Conservation (phyloP, 2,329 filamentous ascomycete species). For the Aphanocladium album region DNA sequence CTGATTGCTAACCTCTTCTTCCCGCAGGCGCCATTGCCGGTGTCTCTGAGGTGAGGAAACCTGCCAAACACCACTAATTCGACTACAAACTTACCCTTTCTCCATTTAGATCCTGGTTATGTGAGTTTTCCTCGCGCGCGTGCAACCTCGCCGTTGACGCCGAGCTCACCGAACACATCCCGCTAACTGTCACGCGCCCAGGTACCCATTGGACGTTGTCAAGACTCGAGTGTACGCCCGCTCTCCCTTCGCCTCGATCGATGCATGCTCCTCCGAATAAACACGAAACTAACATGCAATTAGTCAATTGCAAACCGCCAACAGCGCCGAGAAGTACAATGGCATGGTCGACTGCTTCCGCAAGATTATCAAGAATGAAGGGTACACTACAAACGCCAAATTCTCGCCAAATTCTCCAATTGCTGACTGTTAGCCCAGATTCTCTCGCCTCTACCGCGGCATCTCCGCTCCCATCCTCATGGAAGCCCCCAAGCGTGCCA, state of each 20-base stretch:
- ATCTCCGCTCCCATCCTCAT: conserved; percentile 95
- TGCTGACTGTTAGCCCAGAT: conserved; percentile 43
- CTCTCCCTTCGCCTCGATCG: conserved; percentile 9
- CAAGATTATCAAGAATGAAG: conserved; percentile 95
- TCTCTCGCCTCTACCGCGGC: conserved; percentile 89
- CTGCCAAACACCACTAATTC: conserved; percentile 15
- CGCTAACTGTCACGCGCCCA: conserved; percentile 33
- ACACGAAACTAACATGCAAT: conserved; percentile 19
- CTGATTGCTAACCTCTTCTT: conserved; percentile 16
- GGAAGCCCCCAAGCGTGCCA: conserved; percentile 90
- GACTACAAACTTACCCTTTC: not conserved
- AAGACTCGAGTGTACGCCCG: conserved; percentile 86
- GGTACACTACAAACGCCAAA: conserved; percentile 47
- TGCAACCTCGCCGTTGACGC: conserved; percentile 5
- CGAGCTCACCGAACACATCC: conserved; percentile 12
- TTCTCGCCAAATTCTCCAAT: not conserved
- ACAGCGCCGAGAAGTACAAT: conserved; percentile 81
- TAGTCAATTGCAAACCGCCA: conserved; percentile 79
- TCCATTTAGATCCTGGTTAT: conserved; percentile 75
- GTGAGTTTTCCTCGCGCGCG: conserved; percentile 43
- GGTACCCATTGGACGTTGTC: conserved; percentile 98
- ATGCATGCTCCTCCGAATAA: conserved; percentile 4
- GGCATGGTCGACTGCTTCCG: conserved; percentile 97
- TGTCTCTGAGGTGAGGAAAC: conserved; percentile 75
- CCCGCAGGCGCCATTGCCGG: conserved; percentile 79